Base-by-base conservation (phyloP, 371 early-diverging fungal species). In the Mucor saturninus region DNA sequence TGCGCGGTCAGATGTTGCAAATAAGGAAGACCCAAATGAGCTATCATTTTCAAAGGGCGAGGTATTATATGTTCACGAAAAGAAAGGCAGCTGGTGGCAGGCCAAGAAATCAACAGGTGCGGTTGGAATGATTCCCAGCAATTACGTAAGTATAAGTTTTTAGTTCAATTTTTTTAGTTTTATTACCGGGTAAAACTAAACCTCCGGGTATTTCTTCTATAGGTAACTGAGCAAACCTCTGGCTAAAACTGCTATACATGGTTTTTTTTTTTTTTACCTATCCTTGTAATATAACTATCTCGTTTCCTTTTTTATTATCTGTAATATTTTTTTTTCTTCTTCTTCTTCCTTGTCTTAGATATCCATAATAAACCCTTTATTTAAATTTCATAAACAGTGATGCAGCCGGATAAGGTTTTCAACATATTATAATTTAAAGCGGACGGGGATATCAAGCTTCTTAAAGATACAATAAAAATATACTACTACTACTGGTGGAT, bases 71-170 rank as follows among this genome's bases (percentile, higher is more conserved):
- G 84, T 97, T 35, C 79, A 92, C 35, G 93, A 95, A 71, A 92
- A 86, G 71, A 87, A 89, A 76, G 97, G 97, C 59, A 92, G 91
- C 65, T 97, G 97, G 97, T 97, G 97, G 97, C 92, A 95, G 75
- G 96, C 93, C 49, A 87, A 88, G 61, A 89, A 89, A 67, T 75
- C 84, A 39, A 87, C 93, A 72, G 95, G 95, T 13, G 68, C 79
- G 1, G 69, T 90, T 11, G 97, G 97, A 51, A 93, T 97, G 77
- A 93, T 90, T 7, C 97, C 97, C n/a, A 89, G 90, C 74, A 97
- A 97, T 79, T 97, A 94, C 66, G 72, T 87, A 67, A 72, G 70
- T 64, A 26, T 8, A 7, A 8, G 21, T 1, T 48, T 28, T 48
- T n/a, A n/a, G n/a, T n/a, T n/a, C n/a, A n/a, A n/a, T n/a, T 1